Evolutionary conservation across 1,139 yeast species (phyloP), one percentile per base, ranked within the genome.

Genomic region (Diutina pseudorugosa): DNA sequence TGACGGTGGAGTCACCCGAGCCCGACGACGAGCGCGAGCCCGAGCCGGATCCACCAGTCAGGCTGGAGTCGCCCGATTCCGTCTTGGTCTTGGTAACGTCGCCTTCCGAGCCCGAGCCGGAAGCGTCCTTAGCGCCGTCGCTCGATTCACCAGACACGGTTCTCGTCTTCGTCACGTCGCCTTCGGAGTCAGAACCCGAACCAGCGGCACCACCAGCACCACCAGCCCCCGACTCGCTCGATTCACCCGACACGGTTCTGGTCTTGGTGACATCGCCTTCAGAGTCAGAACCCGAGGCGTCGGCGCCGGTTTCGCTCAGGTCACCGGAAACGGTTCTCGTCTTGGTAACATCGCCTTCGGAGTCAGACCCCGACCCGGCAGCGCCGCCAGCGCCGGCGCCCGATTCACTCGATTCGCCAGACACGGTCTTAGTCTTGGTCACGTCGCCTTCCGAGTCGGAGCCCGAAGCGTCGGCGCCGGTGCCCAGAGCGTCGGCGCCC

Each of bases 371-470:
- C 16, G 49, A 25, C 16, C 40, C 49, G 11, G 6, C 36, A 14
- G 49, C 36, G 18, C 49, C 49, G n/a, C 40, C 49, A 23, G 47
- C 16, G 27, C 18, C 47, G n/a, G 47, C 12, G 19, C 30, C 47
- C 12, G 30, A 21, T 7, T 21, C 47, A 16, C 33, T 23, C 3
- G 47, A 44, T 9, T 16, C 42, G 20, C 20, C 47, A 5, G 47
- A 44, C 14, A n/a, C 47, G 16, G 47, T n/a, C 4, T 19, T 23
- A 23, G 47, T 19, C 4, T 18, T 23, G 21, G 47, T 14, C 9
- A 23, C 47, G 19, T 20, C 27, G 19, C 27, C 47, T 14, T 23
- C 47, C 14, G 47, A 44, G 12, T n/a, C 47, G 30, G 47, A 12
- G 19, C 33, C 47, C n/a, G n/a, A n/a, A n/a, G n/a, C n/a, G 12